A percentile compares a stretch with the other conserved stretches of the same genome.
phyloP scores from a whole-genome alignment of 225 moss, liverwort and hornwort species.

The Sphagnum tenellum region DNA sequence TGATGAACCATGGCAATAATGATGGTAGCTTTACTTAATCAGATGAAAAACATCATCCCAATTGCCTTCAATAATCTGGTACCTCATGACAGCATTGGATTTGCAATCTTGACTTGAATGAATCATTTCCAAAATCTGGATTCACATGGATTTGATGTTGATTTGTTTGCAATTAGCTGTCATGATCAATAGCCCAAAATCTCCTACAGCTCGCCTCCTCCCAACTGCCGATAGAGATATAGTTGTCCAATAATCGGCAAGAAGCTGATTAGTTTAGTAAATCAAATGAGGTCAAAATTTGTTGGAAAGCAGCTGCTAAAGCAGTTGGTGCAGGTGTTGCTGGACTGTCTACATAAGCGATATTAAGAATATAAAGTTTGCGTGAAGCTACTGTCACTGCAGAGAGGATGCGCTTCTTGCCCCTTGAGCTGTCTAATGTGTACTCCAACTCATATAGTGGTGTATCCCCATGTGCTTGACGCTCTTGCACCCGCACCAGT shows the following conservation, averaged over 20 bases:
- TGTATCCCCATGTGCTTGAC: constrained; percentile 54
- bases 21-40: too few relatives aligned
- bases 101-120: too few relatives aligned
- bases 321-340: constrained; percentile 51
- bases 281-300: constrained; percentile 82
- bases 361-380: constrained; percentile 88
- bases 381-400: constrained; percentile 79
- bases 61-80: too few relatives aligned
- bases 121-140: too few relatives aligned
- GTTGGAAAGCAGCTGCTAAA: constrained; percentile 41
- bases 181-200: too few relatives aligned
- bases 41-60: too few relatives aligned
- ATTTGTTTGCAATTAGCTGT: too few relatives aligned
- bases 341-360: constrained; percentile 61
- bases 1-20: too few relatives aligned
- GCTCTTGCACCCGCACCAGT: constrained; percentile 61
- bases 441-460: constrained; percentile 81
- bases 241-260: not conserved
- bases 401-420: constrained; percentile 80
- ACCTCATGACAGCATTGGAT: too few relatives aligned
- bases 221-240: not conserved
- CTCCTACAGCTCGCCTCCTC: too few relatives aligned
- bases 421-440: constrained; percentile 85
- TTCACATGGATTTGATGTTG: too few relatives aligned
- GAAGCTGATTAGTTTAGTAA: constrained; percentile 7